Evolutionary conservation across 345 rosid genomes (phyloP), one percentile per base, ranked within the genome.

Genomic region (Erodium maritimum): DNA sequence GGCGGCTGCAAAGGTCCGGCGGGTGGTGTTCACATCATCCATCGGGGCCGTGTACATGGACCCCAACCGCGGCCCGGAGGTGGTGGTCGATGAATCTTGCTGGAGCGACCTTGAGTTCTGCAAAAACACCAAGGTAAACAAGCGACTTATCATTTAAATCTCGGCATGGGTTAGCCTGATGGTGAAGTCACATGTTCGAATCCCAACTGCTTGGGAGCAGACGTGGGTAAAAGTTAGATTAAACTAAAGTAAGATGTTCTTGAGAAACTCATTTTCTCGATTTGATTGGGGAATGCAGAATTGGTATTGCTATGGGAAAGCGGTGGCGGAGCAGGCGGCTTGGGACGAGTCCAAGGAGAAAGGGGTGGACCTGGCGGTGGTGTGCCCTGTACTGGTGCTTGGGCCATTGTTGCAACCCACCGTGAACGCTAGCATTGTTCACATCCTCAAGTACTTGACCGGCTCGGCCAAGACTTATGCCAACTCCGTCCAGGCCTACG

Each of bases 101-200:
- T 89, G 99, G 97, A 93, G 99, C 62, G 97, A 93, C 61, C 95
- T 87, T 7, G 99, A 89, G 20, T 93, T 77, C 50, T 93, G 99
- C 88, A 89, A 89, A 77, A 87, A 79, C 66, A 93, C 97, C 1
- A 93, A 80, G 95, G 99, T 86, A 4, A 46, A n/a, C n/a, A n/a
- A n/a, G n/a, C n/a, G n/a, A n/a, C n/a, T n/a, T n/a, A n/a, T n/a
- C n/a, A n/a, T n/a, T n/a, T n/a, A n/a, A n/a, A n/a, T n/a, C n/a
- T n/a, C n/a, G n/a, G n/a, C n/a, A n/a, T n/a, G n/a, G n/a, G n/a
- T n/a, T n/a, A n/a, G n/a, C n/a, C n/a, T n/a, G n/a, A n/a, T n/a
- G n/a, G n/a, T n/a, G n/a, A n/a, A n/a, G n/a, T n/a, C n/a, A n/a
- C n/a, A n/a, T n/a, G n/a, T n/a, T n/a, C n/a, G n/a, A n/a, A n/a